Evolutionary conservation across 192 early-diverging fungal genomes (phyloP), one percentile per base, ranked within the genome.

Genomic region (Backusella macrospora): DNA sequence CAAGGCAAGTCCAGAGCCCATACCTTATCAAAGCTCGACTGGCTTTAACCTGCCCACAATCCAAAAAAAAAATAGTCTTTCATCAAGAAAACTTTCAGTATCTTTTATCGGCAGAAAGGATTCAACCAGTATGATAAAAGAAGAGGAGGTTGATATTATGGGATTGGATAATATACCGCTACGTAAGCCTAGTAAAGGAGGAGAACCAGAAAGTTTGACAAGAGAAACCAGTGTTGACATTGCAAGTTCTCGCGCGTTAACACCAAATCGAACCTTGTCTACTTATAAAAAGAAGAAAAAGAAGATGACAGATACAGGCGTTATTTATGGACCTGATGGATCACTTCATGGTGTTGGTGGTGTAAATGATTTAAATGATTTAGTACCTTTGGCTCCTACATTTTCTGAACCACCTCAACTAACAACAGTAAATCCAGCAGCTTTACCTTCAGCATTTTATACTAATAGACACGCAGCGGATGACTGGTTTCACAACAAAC

Each of bases 91-190:
- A 29, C 47, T 67, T 16, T 72, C 65, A 14, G 39, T 67, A 1
- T 67, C 65, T 1, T 67, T 67, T 42, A 42, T 42, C 1, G 44
- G 23, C n/a, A n/a, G 29, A 70, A 62, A 47, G 40, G 46, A 80
- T 6, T 65, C 70, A 6, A 48, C 37, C 7, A 68, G 45, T 38
- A 68, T 49, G 29, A 72, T 73, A 49, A 78, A 79, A 52, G 82
- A 86, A 45, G 80, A 83, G 37, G 80, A 80, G 21, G 72, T 87
- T 13, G 79, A 81, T 69, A 81, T 81, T 39, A 62, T 81, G 62
- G 76, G 76, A 8, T 42, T 81, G 3, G 80, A 75, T 43, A 63
- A 55, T 37, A 16, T 62, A 14, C 62, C 77, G 18, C 15, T 65
- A 5, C 68, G 73, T 10, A 79, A 79, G 62, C 37, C 16, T 5